Conservation (phyloP, 345 rosid genomes). For the Chamaenerion angustifolium region DNA sequence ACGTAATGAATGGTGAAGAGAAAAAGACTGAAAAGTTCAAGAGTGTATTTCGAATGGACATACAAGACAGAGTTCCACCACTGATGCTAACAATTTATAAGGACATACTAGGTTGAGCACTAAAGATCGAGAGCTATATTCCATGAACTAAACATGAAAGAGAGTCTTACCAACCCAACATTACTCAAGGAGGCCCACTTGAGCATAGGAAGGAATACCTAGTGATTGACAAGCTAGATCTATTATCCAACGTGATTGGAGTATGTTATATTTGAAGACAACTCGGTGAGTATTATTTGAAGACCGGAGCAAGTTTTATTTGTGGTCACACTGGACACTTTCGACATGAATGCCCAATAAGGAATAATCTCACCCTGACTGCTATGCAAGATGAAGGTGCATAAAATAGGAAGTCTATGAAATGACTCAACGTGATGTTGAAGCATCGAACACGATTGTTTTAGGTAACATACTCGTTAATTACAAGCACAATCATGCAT, state of each 20-base stretch:
- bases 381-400: neutral
- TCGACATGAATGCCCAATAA: neutral
- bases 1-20: neutral
- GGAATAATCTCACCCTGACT: neutral
- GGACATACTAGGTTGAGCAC: neutral
- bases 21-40: neutral
- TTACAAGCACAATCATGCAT: too few relatives aligned
- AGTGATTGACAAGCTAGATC: too few relatives aligned
- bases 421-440: neutral
- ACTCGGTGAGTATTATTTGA: neutral
- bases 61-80: neutral
- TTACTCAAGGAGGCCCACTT: neutral
- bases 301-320: neutral
- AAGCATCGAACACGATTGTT: neutral
- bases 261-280: neutral
- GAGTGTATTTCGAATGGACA: neutral
- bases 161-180: neutral
- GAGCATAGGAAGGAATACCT: too few relatives aligned
- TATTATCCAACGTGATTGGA: neutral
- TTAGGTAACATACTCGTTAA: neutral
- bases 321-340: neutral
- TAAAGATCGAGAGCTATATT: neutral
- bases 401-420: neutral
- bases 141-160: neutral
- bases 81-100: neutral